Conservation (phyloP, 768 basidiomycete species). For the Leucocoprinus birnbaumii region DNA sequence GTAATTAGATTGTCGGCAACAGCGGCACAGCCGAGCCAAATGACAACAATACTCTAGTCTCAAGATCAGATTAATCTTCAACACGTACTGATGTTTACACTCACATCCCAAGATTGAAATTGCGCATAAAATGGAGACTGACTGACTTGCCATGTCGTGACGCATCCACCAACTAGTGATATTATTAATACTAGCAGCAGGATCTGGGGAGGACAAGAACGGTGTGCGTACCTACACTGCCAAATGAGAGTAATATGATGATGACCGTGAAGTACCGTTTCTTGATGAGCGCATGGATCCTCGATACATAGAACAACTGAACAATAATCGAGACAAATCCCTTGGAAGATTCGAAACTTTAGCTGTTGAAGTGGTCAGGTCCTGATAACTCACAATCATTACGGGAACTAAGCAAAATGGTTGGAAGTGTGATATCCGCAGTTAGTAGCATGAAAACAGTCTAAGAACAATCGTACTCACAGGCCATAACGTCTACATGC, state of each 20-base stretch:
- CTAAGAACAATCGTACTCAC: too few species aligned
- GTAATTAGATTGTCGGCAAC: constrained; percentile 42
- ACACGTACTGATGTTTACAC: not conserved
- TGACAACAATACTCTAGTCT: constrained; percentile 16
- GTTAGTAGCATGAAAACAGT: too few species aligned
- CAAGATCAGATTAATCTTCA: too few species aligned
- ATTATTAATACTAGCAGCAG: not conserved
- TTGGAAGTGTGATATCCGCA: too few species aligned
- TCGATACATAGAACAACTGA: constrained; percentile 45
- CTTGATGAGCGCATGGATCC: constrained; percentile 24
- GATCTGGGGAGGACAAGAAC: too few species aligned
- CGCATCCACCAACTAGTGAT: constrained; percentile 22
- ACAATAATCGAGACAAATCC: constrained; percentile 41
- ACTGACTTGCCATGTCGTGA: constrained; percentile 22
- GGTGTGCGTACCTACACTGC: constrained; percentile 19
- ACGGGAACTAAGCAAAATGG: not conserved
- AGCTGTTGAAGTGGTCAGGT: too few species aligned
- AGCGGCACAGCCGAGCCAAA: constrained; percentile 41
- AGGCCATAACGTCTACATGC: not conserved
- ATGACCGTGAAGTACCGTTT: constrained; percentile 17
- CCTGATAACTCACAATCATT: not conserved
- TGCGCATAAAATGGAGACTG: constrained; percentile 17
- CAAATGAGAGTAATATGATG: constrained; percentile 16
- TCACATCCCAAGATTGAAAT: constrained; percentile 19
- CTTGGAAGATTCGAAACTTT: constrained; percentile 18